These are phyloP conservation scores for Boletellus ananiceps DNA, from an alignment of 768 basidiomycete species.

Conservation along the genomic window DNA sequence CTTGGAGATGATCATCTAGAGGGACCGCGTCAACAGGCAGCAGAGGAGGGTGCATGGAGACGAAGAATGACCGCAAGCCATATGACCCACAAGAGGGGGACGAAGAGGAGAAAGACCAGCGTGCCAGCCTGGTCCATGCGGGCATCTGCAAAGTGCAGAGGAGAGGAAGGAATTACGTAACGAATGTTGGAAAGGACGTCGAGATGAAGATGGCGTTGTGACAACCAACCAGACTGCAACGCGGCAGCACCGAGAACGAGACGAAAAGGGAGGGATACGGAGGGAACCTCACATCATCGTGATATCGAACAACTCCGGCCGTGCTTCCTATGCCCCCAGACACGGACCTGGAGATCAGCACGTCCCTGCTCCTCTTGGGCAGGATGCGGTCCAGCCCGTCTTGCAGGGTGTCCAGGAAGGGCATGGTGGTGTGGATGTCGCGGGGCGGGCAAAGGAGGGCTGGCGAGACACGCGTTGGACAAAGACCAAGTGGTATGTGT, in stretches of 20 bases:
- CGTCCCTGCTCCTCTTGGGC: slow-evolving; percentile 16
- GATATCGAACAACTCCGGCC: slow-evolving; percentile 55
- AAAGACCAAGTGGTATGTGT: too few relatives aligned
- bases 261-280: neutral
- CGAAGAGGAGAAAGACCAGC: slow-evolving; percentile 59
- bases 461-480: neutral
- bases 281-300: slow-evolving; percentile 63
- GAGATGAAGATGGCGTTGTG: slow-evolving; percentile 19
- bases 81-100: slow-evolving; percentile 59
- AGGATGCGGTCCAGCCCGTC: slow-evolving; percentile 30
- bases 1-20: slow-evolving; percentile 84
- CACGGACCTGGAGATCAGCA: slow-evolving; percentile 31
- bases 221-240: slow-evolving; percentile 12
- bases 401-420: slow-evolving; percentile 28
- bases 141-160: slow-evolving; percentile 27
- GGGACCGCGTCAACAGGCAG: slow-evolving; percentile 15
- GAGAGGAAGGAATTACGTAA: slow-evolving; percentile 31
- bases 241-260: slow-evolving; percentile 5
- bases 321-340: slow-evolving; percentile 57
- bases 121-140: slow-evolving; percentile 41
- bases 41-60: slow-evolving; percentile 6
- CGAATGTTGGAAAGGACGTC: slow-evolving; percentile 16
- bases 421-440: slow-evolving; percentile 11
- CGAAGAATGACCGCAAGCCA: slow-evolving; percentile 61
- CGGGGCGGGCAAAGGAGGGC: neutral